Base-by-base conservation (phyloP, 257 asterid genomes). In the Oldenlandia corymbosa region DNA sequence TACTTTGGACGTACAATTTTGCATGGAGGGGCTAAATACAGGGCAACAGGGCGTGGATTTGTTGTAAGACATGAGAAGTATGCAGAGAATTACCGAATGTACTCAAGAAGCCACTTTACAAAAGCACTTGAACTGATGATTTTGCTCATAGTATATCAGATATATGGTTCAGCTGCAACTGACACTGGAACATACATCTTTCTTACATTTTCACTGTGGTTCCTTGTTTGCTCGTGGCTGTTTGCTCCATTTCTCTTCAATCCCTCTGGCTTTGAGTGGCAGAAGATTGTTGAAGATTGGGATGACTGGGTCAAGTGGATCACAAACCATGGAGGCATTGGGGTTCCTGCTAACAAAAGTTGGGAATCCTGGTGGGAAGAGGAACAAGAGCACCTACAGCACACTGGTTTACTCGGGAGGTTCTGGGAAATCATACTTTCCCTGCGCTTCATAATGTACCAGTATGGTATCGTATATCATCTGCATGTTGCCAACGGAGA, bases 341-440 rank as follows among this genome's bases (percentile, higher is more conserved):
- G 98, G 39, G 91, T 91, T 47, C 95, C 95, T 0, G 87, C 95
- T 32, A 73, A 72, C 69, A 88, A 91, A 84, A 91, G 98, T 67
- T 91, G 98, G 98, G 98, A 91, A 68, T 91, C 98, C 1, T 91
- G 98, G 98, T 91, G 98, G 98, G 80, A 80, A 7, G 97, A 88
- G 76, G 98, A 91, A 80, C 97, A 85, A 66, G 95, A 85, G 69
- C 99, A 92, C 76, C 93, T 92, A 21, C 78, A 79, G 39, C 34
- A 67, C 72, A 89, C 97, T 1, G 96, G 96, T 23, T 49, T 85
- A 6, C 54, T 78, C 1, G 99, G 99, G 10, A 75, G 94, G 12
- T 61, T 84, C 67, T 79, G 84, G 67, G 99, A 92, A 75, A 76
- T 87, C 66, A 20, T 89, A 52, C 91, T 92, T 21, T 36, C 97